Evolutionary conservation across 441 rosid species (phyloP).

Genomic region (Gossypium aridum): DNA sequence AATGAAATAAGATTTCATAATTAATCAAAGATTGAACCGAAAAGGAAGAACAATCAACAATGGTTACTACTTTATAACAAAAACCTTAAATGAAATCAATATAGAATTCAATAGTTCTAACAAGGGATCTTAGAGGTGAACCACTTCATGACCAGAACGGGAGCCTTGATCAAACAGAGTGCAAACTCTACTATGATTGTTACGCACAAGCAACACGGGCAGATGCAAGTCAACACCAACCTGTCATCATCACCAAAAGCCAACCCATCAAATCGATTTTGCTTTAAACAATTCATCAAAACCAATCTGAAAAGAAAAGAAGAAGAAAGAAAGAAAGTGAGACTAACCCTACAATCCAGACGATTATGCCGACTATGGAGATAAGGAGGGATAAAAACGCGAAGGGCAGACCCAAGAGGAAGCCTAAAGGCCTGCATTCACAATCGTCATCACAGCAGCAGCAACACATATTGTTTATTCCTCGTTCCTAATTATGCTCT

Average conservation of each 20-base stretch:
- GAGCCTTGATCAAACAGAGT: constrained; percentile 51
- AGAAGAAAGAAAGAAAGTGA: not conserved
- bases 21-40: not conserved
- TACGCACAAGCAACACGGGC: constrained; percentile 67
- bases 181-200: constrained; percentile 61
- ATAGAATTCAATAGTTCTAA: constrained; percentile 8
- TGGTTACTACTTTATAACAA: not conserved
- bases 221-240: constrained; percentile 45
- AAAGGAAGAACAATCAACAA: not conserved
- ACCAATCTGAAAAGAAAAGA: not conserved
- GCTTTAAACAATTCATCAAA: not conserved
- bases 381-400: constrained; percentile 50
- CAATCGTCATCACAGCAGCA: constrained; percentile 43
- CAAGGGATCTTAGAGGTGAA: constrained; percentile 68
- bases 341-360: constrained; percentile 63
- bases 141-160: constrained; percentile 57
- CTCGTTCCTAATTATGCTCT: not conserved
- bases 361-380: constrained; percentile 43
- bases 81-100: not conserved
- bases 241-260: constrained; percentile 27
- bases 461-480: constrained; percentile 24
- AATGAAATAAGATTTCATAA: not conserved
- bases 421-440: constrained; percentile 58
- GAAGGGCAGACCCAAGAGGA: constrained; percentile 60
- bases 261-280: not conserved